phyloP scores from a whole-genome alignment of 208 protist species.

The Trypanosoma lewisi region DNA sequence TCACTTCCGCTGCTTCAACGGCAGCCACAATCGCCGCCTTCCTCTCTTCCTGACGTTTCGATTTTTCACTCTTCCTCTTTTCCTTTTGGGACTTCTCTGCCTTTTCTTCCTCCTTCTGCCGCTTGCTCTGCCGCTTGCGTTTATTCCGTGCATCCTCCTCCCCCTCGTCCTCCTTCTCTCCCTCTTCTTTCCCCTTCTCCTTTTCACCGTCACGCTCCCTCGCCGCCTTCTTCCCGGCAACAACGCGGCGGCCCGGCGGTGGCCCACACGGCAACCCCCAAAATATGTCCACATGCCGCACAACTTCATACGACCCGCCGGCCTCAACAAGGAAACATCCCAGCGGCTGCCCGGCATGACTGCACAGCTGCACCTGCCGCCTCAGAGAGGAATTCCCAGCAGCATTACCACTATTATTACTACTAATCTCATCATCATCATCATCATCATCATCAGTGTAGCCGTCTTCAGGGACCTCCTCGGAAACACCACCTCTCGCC shows the following conservation, averaged over 20 bases:
- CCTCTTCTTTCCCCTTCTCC: neutral
- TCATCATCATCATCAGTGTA: neutral
- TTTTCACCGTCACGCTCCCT: neutral
- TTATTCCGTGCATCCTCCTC: slow-evolving; percentile 6
- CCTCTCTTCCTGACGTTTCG: neutral
- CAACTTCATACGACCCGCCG: slow-evolving; percentile 20
- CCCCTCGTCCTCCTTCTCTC: neutral
- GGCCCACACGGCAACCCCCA: neutral
- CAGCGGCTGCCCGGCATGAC: slow-evolving; percentile 13
- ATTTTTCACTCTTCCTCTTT: slow-evolving; percentile 11
- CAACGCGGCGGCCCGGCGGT: neutral
- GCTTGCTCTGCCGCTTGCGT: slow-evolving; percentile 11
- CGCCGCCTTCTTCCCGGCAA: too few species aligned
- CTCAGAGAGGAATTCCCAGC: neutral
- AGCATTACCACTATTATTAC: neutral
- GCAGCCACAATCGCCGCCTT: neutral
- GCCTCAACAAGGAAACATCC: slow-evolving; percentile 18
- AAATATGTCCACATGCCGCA: slow-evolving; percentile 9
- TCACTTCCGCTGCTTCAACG: neutral
- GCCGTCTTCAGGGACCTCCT: neutral
- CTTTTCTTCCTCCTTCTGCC: slow-evolving; percentile 6
- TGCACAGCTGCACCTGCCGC: slow-evolving; percentile 8
- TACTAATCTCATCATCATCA: neutral
- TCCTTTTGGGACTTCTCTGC: neutral
- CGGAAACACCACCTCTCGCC: neutral